Conservation (phyloP, 306 rosid species). For the Dalbergia cochinchinensis region DNA sequence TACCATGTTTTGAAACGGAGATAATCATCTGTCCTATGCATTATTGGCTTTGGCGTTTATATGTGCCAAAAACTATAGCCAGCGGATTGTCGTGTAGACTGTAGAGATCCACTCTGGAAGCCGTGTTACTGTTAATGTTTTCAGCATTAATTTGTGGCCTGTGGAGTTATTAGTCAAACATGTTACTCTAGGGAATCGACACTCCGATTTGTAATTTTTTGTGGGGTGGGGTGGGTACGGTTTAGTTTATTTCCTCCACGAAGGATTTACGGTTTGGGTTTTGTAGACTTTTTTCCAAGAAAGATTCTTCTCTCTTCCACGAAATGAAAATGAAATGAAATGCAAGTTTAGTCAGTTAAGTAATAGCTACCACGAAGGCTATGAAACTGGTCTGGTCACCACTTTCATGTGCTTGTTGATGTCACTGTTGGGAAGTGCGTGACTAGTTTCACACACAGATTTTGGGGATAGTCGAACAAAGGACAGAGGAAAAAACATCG, state of each 20-base stretch:
- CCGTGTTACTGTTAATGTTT: background rate
- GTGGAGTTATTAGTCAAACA: background rate
- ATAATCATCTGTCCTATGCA: constrained; percentile 17
- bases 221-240: background rate
- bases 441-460: background rate
- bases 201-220: background rate
- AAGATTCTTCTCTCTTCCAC: background rate
- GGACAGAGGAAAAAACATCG: no score
- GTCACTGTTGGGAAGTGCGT: no score
- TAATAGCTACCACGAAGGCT: no score
- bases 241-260: background rate
- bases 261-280: background rate
- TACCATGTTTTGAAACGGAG: constrained; percentile 13
- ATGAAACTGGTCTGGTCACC: background rate
- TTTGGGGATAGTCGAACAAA: background rate
- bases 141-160: background rate
- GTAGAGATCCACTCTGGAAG: background rate
- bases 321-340: constrained; percentile 16
- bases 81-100: background rate
- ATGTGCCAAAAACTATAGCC: background rate
- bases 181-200: background rate
- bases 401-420: background rate
- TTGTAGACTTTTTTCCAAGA: background rate
- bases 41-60: background rate
- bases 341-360: background rate